Evolutionary conservation across 2,329 filamentous ascomycete genomes (phyloP), one percentile per base, ranked within the genome.

Genomic region (Phoma sp.): DNA sequence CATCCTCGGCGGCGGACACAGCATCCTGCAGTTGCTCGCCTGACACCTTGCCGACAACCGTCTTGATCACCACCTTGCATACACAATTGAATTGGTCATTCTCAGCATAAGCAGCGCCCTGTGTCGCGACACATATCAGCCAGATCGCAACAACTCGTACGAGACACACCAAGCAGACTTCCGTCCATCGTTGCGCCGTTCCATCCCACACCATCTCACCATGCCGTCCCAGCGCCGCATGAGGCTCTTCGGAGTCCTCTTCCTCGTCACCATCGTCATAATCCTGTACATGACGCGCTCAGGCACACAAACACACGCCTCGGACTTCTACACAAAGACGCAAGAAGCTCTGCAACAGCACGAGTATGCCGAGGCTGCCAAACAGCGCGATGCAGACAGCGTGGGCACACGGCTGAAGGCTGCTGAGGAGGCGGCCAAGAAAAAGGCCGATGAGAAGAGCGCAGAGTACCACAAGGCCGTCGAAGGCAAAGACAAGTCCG

Each of bases 211-310:
- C 56, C 36, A 22, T 30, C 36, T 25, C 59, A 61, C 55, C 24
- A 75, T 76, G 71, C 72, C 72, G 23, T 75, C 73, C 33, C 76
- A 69, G 64, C 86, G 91, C 61, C 87, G 90, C 65, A 70, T 91
- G 66, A 87, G 87, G 69, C 78, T 89, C 64, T 78, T 91, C 51
- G 78, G 85, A 60, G 79, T 93, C 66, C 79, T 88, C 52, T 80
- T 87, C 51, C 64, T 92, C 62, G 80, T 86, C 61, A 79, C 84
- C 55, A 75, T 93, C 55, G 76, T 93, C 62, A 81, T 87, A 40
- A 78, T 89, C 49, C 79, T 96, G 63, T 91, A 93, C 79, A 87
- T 91, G 71, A 88, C 87, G 18, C 83, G 82, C n/a, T 82, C 81
- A 43, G 77, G 83, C 47, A 80, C 82, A 52, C 78, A 82, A 44